Evolutionary conservation across 805 yeast species (phyloP).

Genomic region (Metschnikowia aberdeeniae): DNA sequence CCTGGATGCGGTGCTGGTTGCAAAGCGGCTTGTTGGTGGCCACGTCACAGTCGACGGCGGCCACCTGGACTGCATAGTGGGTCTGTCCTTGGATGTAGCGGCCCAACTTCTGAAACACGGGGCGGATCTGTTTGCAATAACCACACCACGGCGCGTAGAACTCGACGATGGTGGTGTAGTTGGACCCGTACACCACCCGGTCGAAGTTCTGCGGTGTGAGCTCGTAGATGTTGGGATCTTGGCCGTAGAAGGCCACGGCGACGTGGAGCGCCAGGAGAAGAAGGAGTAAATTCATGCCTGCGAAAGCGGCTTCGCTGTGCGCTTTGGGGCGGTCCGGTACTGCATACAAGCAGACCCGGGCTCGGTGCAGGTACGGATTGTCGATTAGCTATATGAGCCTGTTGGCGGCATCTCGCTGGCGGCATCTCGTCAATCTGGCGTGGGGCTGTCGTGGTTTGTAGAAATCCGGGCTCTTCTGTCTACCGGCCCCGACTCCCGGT

Average conservation of each 20-base stretch:
- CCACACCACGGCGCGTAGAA: conserved; percentile 99
- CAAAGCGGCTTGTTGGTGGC: conserved; percentile 67
- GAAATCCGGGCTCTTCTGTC: no score
- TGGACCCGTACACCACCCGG: conserved; percentile 60
- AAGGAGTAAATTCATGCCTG: not conserved
- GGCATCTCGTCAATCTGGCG: no score
- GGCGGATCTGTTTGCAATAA: conserved; percentile 72
- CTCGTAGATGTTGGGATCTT: conserved; percentile 48
- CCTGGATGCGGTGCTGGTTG: conserved; percentile 56
- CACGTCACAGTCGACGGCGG: conserved; percentile 82
- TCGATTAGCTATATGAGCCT: no score
- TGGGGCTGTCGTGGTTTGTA: no score
- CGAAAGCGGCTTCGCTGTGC: not conserved
- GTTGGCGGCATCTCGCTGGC: no score
- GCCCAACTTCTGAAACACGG: conserved; percentile 62
- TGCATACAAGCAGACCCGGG: no score
- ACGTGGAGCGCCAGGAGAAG: conserved; percentile 3
- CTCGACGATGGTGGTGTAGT: conserved; percentile 78
- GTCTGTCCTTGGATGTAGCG: conserved; percentile 48
- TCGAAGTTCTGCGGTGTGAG: conserved; percentile 57
- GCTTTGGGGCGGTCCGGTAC: not conserved
- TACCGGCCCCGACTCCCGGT: no score
- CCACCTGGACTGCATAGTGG: conserved; percentile 55
- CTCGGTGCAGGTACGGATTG: no score
- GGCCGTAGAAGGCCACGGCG: conserved; percentile 31